A percentile compares a stretch with the other conserved stretches of the same genome.
phyloP scores from a whole-genome alignment of 176 grass and related monocot genomes.

The Aegilops bicornis region DNA sequence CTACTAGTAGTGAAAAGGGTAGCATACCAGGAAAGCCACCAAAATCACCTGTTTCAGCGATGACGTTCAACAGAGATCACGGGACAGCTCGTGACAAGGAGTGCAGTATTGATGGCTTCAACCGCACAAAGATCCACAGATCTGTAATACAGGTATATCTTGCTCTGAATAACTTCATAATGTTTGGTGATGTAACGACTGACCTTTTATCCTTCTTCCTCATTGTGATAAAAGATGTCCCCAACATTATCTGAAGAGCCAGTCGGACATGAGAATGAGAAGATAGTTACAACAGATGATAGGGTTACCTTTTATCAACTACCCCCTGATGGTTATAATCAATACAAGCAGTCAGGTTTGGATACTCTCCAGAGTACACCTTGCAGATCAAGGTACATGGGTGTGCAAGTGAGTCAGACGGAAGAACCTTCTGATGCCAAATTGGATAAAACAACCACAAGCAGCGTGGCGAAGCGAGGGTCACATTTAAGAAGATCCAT shows the following conservation, averaged over 20 bases:
- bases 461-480: conserved; percentile 56
- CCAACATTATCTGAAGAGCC: conserved; percentile 35
- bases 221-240: conserved; percentile 33
- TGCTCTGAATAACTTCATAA: conserved; percentile 22
- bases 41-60: conserved; percentile 35
- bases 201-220: conserved; percentile 7
- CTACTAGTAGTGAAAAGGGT: conserved; percentile 41
- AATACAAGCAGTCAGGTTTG: conserved; percentile 48
- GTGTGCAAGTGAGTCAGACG: conserved; percentile 13
- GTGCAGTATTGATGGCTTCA: conserved; percentile 28
- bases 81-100: conserved; percentile 26
- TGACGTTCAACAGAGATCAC: conserved; percentile 36
- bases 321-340: conserved; percentile 28
- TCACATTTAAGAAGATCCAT: conserved; percentile 86
- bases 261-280: conserved; percentile 40
- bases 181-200: not conserved
- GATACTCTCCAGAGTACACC: conserved; percentile 46
- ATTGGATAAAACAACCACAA: conserved; percentile 40
- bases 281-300: conserved; percentile 41
- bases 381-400: conserved; percentile 42
- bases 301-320: conserved; percentile 27
- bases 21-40: conserved; percentile 31
- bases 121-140: conserved; percentile 22
- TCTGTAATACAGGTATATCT: conserved; percentile 36
- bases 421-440: conserved; percentile 42